These are phyloP conservation scores for Phytophthora vignae DNA, from an alignment of 352 stramenopile genomes.

Conservation along the genomic window DNA sequence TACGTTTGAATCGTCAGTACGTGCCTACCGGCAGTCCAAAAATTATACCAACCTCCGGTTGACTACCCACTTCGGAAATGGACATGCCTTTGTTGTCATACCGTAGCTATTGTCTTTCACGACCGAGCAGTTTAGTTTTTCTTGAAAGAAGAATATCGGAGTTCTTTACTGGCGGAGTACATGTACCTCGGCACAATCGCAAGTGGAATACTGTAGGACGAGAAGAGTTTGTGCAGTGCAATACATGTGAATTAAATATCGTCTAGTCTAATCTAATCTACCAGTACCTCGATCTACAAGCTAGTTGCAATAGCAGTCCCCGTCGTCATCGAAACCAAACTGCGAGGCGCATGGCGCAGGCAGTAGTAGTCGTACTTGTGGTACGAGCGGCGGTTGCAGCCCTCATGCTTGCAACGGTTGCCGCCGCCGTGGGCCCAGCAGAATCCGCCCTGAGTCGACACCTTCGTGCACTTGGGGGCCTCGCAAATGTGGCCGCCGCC, in stretches of 20 bases:
- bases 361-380: conserved; percentile 76
- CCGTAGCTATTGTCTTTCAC: too few relatives aligned
- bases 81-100: too few relatives aligned
- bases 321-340: conserved; percentile 6
- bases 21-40: too few relatives aligned
- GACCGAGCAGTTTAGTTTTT: too few relatives aligned
- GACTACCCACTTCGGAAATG: conserved; percentile 10
- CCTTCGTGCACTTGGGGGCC: conserved; percentile 59
- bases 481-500: conserved; percentile 72
- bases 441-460: conserved; percentile 65
- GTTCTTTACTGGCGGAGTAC: too few relatives aligned
- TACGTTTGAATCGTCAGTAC: background rate
- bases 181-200: background rate
- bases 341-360: conserved; percentile 47
- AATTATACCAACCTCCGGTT: conserved; percentile 1
- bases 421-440: conserved; percentile 77
- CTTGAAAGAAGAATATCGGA: too few relatives aligned
- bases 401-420: conserved; percentile 62
- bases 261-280: conserved; percentile 15
- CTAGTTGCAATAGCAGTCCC: background rate
- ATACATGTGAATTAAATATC: conserved; percentile 28
- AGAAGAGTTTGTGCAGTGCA: background rate
- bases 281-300: background rate
- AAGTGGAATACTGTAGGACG: conserved; percentile 5
- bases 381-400: conserved; percentile 66